These are phyloP conservation scores for Saccharomycopsis sp. DNA, from an alignment of 805 yeast species.

Conservation along the genomic window DNA sequence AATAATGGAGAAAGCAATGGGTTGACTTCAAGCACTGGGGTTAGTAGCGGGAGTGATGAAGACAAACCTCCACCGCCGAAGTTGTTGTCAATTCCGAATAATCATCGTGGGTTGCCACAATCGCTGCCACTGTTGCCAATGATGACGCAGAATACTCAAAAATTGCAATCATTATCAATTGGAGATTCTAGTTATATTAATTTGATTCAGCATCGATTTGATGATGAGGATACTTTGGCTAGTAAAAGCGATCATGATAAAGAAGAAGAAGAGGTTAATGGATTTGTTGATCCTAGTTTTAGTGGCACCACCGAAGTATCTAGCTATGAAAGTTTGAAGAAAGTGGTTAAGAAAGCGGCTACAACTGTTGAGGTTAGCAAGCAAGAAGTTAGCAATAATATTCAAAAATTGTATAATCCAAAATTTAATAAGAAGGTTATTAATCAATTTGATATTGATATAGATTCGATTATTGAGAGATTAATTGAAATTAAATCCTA, in stretches of 20 bases:
- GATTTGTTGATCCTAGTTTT: no score
- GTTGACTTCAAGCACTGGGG: no score
- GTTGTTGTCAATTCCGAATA: background rate
- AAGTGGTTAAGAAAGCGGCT: constrained; percentile 9
- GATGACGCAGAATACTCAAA: background rate
- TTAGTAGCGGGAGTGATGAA: no score
- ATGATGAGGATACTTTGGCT: background rate
- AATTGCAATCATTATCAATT: background rate
- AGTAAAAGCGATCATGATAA: no score
- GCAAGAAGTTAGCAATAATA: constrained; percentile 5
- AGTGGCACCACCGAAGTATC: no score
- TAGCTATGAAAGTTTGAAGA: no score
- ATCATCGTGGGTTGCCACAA: background rate
- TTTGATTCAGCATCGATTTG: constrained; percentile 1
- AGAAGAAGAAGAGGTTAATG: no score
- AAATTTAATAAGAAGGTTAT: constrained; percentile 20
- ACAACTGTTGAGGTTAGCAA: no score
- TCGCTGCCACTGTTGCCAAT: background rate
- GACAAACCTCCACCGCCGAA: no score
- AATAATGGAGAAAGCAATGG: no score
- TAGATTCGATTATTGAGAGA: constrained; percentile 21
- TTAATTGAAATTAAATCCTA: constrained; percentile 19
- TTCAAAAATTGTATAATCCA: constrained; percentile 20
- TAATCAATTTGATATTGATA: constrained; percentile 19
- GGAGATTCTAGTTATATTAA: background rate